Base-by-base conservation (phyloP, 2,329 filamentous ascomycete genomes). In the Aspergillus glaucus region DNA sequence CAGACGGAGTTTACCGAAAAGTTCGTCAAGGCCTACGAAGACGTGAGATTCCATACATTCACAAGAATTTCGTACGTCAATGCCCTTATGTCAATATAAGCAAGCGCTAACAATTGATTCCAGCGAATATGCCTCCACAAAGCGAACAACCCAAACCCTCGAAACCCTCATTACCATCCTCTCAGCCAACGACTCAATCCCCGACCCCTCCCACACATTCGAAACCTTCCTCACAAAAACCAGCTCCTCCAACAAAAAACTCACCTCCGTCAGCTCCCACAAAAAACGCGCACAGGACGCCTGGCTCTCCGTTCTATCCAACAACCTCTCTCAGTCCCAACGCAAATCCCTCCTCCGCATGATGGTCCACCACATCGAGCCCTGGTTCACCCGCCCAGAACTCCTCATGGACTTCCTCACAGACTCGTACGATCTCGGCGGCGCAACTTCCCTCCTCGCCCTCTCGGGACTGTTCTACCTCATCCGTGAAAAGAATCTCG, bases 371-470 rank as follows among this genome's bases (percentile, higher is more conserved):
- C 83, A 83, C 30, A 88, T 96, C 58, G 86, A 87, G 21, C 91
- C 92, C 0, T 95, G 89, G 87, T 95, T 97, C 69, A 79, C 77
- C 43, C 87, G 89, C 53, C 86, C 90, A 1, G 92, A 97, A 63
- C 78, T 95, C 37, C 79, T 98, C 30, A 90, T 95, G 78, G 93
- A 98, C 72, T 98, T 97, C 68, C 74, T 98, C 48, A 95, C 90
- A n/a, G 88, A 93, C 70, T 94, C 85, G 26, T 97, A 95, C 73
- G 80, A 96, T 60, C 75, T 84, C 6, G 90, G 92, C 45, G 93
- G 93, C 41, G 86, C 89, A 12, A 89, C 85, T 43, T 92, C 93
- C 4, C 77, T 98, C 4, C 79, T 96, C 17, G 90, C 94, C 1
- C 77, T 98, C 1, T 94, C 88, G 1, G 93, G 93, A 45, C 84